phyloP scores from a whole-genome alignment of 257 asterid species.

The Asclepias syriaca region DNA sequence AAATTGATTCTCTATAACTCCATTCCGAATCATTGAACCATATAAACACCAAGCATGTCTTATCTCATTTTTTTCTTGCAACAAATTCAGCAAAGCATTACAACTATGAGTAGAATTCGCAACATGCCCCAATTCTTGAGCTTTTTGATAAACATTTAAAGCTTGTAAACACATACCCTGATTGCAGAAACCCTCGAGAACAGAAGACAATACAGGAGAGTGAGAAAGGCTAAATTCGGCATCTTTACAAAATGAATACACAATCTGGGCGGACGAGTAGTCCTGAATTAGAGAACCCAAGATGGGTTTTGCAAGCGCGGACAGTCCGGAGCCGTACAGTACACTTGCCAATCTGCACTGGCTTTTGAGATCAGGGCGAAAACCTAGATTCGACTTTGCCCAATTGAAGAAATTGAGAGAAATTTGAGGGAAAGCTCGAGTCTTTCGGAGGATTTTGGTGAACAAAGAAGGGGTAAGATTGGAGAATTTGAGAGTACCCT shows the following conservation, averaged over 20 bases:
- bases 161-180: slow-evolving; percentile 39
- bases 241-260: slow-evolving; percentile 34
- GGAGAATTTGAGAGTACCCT: slow-evolving; percentile 20
- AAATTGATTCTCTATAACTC: slow-evolving; percentile 35
- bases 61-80: slow-evolving; percentile 42
- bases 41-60: slow-evolving; percentile 59
- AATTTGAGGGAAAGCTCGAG: slow-evolving; percentile 44
- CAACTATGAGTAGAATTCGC: slow-evolving; percentile 32
- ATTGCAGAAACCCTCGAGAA: slow-evolving; percentile 48
- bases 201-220: slow-evolving; percentile 38
- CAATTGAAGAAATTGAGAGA: slow-evolving; percentile 60
- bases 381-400: slow-evolving; percentile 49
- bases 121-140: slow-evolving; percentile 29
- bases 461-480: slow-evolving; percentile 48
- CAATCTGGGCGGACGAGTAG: slow-evolving; percentile 43
- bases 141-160: slow-evolving; percentile 39
- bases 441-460: slow-evolving; percentile 48
- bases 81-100: slow-evolving; percentile 45
- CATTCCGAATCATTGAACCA: slow-evolving; percentile 52
- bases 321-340: slow-evolving; percentile 44
- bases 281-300: slow-evolving; percentile 44
- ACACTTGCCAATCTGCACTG: slow-evolving; percentile 45
- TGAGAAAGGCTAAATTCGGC: slow-evolving; percentile 15
- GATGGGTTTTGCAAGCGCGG: slow-evolving; percentile 44
- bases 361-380: slow-evolving; percentile 51